A percentile compares a stretch with the other conserved stretches of the same genome.
Evolutionary conservation across 352 stramenopile species (phyloP).

Genomic region (Phytophthora meadii): DNA sequence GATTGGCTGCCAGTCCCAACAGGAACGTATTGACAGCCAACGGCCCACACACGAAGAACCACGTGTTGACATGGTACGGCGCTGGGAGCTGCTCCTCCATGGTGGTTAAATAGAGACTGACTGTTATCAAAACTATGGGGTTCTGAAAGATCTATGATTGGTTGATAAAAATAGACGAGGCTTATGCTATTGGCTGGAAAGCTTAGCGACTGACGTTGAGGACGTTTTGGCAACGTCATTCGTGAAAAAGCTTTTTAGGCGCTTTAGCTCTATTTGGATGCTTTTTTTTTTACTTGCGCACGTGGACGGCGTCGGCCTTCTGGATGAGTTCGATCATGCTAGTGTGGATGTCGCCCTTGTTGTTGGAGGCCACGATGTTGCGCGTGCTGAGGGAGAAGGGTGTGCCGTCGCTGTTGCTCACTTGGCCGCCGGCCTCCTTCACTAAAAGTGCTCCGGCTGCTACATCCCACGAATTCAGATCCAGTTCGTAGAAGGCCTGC

Average conservation of each 20-base stretch:
- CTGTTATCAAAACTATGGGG: slow-evolving; percentile 4
- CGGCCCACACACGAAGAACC: slow-evolving; percentile 86
- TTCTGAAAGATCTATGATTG: slow-evolving; percentile 16
- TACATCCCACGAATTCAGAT: slow-evolving; percentile 96
- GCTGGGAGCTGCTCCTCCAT: slow-evolving; percentile 35
- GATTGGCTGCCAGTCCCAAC: slow-evolving; percentile 66
- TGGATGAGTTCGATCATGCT: slow-evolving; percentile 68
- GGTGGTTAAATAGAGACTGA: slow-evolving; percentile 9
- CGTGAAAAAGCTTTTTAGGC: too few relatives aligned
- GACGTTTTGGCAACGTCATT: too few relatives aligned
- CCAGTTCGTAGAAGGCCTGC: slow-evolving; percentile 95
- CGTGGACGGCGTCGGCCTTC: slow-evolving; percentile 55
- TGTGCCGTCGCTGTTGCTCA: slow-evolving; percentile 86
- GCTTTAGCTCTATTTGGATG: slow-evolving; percentile 13
- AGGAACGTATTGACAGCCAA: slow-evolving; percentile 75
- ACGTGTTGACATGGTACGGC: slow-evolving; percentile 53
- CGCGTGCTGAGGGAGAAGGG: slow-evolving; percentile 83
- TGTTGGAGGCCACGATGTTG: slow-evolving; percentile 86
- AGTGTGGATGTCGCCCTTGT: slow-evolving; percentile 74
- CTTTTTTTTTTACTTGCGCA: slow-evolving; percentile 43
- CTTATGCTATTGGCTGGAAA: too few relatives aligned
- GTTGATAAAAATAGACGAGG: slow-evolving; percentile 1
- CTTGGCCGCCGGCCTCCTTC: slow-evolving; percentile 90
- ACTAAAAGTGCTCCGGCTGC: slow-evolving; percentile 93
- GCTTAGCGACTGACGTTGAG: neutral